Conservation (phyloP, 192 early-diverging fungal species). For the Podila epicladia region DNA sequence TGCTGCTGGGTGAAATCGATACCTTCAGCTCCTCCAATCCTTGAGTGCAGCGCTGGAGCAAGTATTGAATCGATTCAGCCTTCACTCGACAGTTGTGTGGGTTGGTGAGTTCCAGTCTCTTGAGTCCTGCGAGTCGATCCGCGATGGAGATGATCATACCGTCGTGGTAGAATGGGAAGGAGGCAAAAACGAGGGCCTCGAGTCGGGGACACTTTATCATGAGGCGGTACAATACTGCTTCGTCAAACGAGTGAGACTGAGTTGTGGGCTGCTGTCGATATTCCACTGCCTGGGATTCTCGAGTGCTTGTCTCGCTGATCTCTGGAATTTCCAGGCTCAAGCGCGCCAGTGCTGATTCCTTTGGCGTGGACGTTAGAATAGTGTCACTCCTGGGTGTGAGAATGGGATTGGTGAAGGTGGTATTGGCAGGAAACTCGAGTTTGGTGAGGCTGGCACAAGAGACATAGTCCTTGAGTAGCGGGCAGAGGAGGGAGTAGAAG, state of each 20-base stretch:
- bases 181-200: constrained; percentile 5
- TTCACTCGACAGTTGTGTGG: constrained; percentile 13
- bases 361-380: background rate
- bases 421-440: constrained; percentile 15
- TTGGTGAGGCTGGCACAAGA: constrained; percentile 6
- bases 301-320: constrained; percentile 2
- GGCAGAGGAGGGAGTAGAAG: constrained; percentile 12
- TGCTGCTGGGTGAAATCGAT: constrained; percentile 33
- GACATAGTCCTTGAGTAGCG: background rate
- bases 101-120: constrained; percentile 20
- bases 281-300: background rate
- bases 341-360: background rate
- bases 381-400: too few relatives aligned
- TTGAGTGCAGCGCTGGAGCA: constrained; percentile 25
- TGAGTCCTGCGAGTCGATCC: constrained; percentile 13
- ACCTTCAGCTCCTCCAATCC: constrained; percentile 25
- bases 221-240: constrained; percentile 4
- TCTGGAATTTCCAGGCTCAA: background rate
- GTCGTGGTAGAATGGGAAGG: constrained; percentile 36
- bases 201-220: constrained; percentile 21
- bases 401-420: constrained; percentile 16
- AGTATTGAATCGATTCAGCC: constrained; percentile 25
- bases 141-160: constrained; percentile 18
- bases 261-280: too few relatives aligned
- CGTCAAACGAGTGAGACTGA: constrained; percentile 15